Evolutionary conservation across 2,329 filamentous ascomycete genomes (phyloP).

Genomic region (Penicillium sp.): DNA sequence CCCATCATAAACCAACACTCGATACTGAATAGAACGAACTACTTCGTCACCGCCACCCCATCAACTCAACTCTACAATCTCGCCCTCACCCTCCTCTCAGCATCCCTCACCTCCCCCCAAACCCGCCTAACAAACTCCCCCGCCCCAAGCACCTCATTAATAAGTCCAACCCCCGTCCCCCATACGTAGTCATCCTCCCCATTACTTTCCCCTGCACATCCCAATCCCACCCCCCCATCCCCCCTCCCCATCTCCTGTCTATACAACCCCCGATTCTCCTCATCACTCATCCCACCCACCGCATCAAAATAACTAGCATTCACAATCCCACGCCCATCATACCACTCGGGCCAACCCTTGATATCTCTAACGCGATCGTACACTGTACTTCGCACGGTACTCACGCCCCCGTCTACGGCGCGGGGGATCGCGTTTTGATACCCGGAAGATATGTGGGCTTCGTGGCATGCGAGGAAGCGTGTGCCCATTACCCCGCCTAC

Average conservation of each 20-base stretch:
- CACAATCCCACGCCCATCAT: neutral
- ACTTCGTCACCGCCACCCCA: no score
- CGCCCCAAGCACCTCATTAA: conserved; percentile 58
- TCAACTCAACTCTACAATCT: neutral
- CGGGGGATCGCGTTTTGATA: neutral
- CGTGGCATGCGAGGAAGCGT: neutral
- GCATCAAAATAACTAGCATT: neutral
- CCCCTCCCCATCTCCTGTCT: neutral
- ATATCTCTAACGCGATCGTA: neutral
- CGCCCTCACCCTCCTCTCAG: conserved; percentile 17
- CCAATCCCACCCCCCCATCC: neutral
- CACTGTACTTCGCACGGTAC: neutral
- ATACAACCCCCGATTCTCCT: neutral
- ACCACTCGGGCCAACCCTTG: neutral
- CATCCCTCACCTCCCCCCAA: conserved; percentile 44
- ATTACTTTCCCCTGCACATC: no score
- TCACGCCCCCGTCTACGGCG: neutral
- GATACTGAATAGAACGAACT: no score
- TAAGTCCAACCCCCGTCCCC: conserved; percentile 65
- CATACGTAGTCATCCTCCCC: conserved; percentile 65
- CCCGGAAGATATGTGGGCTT: neutral
- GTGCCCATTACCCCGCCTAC: neutral
- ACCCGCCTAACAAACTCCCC: conserved; percentile 59
- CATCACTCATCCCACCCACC: neutral
- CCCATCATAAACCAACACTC: neutral